These are phyloP conservation scores for Kodamaea hsintzibuensis DNA, from an alignment of 805 yeast genomes.

Conservation along the genomic window DNA sequence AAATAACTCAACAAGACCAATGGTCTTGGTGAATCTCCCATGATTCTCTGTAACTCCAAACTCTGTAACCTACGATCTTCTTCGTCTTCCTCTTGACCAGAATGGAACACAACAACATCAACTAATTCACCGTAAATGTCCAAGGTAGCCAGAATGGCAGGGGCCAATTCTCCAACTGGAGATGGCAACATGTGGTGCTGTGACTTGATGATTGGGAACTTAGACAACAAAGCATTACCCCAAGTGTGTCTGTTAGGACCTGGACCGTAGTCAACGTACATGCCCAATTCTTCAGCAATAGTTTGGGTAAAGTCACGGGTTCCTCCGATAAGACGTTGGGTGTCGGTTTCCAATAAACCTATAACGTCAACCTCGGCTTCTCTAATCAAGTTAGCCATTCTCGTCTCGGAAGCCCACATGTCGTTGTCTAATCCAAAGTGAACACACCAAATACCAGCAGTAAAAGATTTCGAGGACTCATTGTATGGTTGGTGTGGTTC, in stretches of 20 bases:
- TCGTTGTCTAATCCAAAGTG: slow-evolving; percentile 97
- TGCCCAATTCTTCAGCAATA: slow-evolving; percentile 87
- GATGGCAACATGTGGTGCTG: slow-evolving; percentile 92
- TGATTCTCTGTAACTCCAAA: slow-evolving; percentile 68
- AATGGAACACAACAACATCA: slow-evolving; percentile 95
- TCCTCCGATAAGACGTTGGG: slow-evolving; percentile 92
- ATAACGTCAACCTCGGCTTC: slow-evolving; percentile 91
- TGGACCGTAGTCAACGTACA: slow-evolving; percentile 97
- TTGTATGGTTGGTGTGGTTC: slow-evolving; percentile 57
- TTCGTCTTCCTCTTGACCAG: slow-evolving; percentile 96
- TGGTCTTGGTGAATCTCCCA: slow-evolving; percentile 86
- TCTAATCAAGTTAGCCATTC: slow-evolving; percentile 79
- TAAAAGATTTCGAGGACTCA: slow-evolving; percentile 61
- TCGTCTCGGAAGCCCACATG: slow-evolving; percentile 94
- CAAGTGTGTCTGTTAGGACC: slow-evolving; percentile 98
- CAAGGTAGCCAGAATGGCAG: slow-evolving; percentile 95
- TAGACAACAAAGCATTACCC: slow-evolving; percentile 92
- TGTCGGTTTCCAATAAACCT: slow-evolving; percentile 89
- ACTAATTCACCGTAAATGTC: slow-evolving; percentile 85
- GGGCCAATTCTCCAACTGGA: slow-evolving; percentile 97
- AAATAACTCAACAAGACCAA: slow-evolving; percentile 82
- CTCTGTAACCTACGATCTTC: slow-evolving; percentile 91
- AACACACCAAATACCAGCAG: slow-evolving; percentile 98
- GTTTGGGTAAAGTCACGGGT: slow-evolving; percentile 91
- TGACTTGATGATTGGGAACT: slow-evolving; percentile 89